Evolutionary conservation across 2,329 filamentous ascomycete genomes (phyloP), one percentile per base, ranked within the genome.

Genomic region (Stagonosporopsis rhizophila): DNA sequence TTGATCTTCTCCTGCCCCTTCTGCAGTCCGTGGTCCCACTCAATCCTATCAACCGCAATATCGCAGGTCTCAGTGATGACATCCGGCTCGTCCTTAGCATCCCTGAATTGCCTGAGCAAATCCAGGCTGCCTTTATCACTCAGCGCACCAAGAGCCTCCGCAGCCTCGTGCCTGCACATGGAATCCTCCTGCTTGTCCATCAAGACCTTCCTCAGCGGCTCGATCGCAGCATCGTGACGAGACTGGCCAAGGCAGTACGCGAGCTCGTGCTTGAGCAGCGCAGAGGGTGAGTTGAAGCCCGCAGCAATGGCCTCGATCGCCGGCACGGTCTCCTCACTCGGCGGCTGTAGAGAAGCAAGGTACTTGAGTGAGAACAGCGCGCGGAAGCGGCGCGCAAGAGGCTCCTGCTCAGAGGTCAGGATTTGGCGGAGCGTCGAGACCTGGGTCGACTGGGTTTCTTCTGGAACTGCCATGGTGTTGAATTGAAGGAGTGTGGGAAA

Each of bases 291-390:
- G 0, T 81, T 70, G 67, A 99, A 95, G 2, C 83, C 94, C 7
- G 92, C 92, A 2, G 94, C 92, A 67, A 99, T 99, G 38, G 95
- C 93, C 64, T 87, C 79, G 65, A 89, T 87, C 17, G 89, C 85
- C 38, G 87, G 86, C 7, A 87, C 79, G 0, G 83, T 84, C 62
- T 86, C 79, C 38, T 80, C 75, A 25, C 81, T 85, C 1, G 84
- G 77, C 9, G 85, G 84, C 34, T 83, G 76, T 62, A 88, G 85
- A 56, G 85, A 88, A 44, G 95, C 94, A 58, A 98, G 82, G 76
- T 98, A 91, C 81, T 99, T 99, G 58, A 99, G 87, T 17, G 94
- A 97, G 82, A 99, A 99, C 67, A 99, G 90, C 39, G 95, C 94
- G 69, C 95, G 92, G 80, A 98, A 99, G 62, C 95, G 92, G 62